Percentiles rank a stretch among this genome's conserved stretches.
Conservation (phyloP, 257 asterid genomes). For the Solanum pimpinellifolium region DNA sequence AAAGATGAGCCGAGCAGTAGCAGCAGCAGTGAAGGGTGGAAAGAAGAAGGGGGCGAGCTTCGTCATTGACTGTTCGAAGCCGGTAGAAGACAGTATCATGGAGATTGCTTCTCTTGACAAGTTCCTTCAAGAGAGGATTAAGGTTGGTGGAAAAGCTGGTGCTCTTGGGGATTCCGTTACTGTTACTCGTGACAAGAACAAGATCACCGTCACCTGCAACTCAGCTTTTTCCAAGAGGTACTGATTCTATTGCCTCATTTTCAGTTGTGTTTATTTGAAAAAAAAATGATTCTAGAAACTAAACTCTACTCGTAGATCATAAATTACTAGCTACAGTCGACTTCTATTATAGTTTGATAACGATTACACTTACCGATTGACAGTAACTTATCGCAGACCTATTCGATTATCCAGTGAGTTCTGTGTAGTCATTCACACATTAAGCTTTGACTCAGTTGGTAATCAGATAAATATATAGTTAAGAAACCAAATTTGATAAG, state of each 20-base stretch:
- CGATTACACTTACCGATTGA: neutral
- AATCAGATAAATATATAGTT: neutral
- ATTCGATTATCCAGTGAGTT: neutral
- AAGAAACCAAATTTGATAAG: too few species aligned
- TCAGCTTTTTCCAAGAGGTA: slow-evolving; percentile 13
- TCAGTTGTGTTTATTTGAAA: neutral
- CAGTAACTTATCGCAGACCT: neutral
- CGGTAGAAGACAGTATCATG: slow-evolving; percentile 1
- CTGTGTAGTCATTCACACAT: neutral
- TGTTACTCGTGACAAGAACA: neutral
- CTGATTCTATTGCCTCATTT: neutral
- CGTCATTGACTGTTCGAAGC: slow-evolving; percentile 3
- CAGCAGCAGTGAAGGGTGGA: slow-evolving; percentile 42
- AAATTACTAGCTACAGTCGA: neutral
- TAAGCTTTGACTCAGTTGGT: neutral
- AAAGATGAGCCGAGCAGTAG: slow-evolving; percentile 50
- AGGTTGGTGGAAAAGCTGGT: slow-evolving; percentile 10
- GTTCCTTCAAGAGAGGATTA: slow-evolving; percentile 1
- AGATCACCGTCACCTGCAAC: neutral
- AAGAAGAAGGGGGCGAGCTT: slow-evolving; percentile 45
- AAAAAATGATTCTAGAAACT: neutral
- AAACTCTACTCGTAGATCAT: neutral
- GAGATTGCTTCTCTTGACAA: slow-evolving; percentile 4
- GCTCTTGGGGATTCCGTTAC: neutral
- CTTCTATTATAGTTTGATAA: neutral